Percentiles rank a stretch among this genome's conserved stretches.
phyloP scores from a whole-genome alignment of 2,329 filamentous ascomycete species.

The Polychaeton citri region DNA sequence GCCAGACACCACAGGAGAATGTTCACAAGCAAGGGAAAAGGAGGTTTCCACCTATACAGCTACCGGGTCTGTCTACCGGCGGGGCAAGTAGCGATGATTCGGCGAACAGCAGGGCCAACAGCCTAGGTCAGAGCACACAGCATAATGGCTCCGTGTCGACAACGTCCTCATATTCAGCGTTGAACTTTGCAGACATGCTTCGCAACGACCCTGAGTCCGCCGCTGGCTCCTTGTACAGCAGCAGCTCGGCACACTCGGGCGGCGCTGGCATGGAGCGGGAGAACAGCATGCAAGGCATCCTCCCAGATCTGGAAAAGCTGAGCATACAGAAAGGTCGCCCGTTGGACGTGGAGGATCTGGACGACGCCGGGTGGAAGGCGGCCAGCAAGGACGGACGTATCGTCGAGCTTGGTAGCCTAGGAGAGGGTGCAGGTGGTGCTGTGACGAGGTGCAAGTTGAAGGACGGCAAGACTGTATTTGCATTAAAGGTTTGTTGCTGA shows the following conservation, averaged over 20 bases:
- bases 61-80: slow-evolving; percentile 45
- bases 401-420: slow-evolving; percentile 73
- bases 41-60: slow-evolving; percentile 42
- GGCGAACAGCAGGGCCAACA: slow-evolving; percentile 69
- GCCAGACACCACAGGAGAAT: slow-evolving; percentile 58
- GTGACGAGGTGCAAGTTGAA: slow-evolving; percentile 84
- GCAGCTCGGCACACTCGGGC: slow-evolving; percentile 31
- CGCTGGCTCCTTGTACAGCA: slow-evolving; percentile 60
- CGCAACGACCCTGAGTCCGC: slow-evolving; percentile 71
- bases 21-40: slow-evolving; percentile 32
- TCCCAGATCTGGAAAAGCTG: slow-evolving; percentile 67
- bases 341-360: slow-evolving; percentile 83
- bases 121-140: slow-evolving; percentile 62
- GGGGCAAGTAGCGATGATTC: slow-evolving; percentile 61
- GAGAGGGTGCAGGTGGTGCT: slow-evolving; percentile 89
- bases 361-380: slow-evolving; percentile 90
- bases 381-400: slow-evolving; percentile 83
- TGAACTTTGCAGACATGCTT: slow-evolving; percentile 67
- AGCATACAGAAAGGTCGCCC: slow-evolving; percentile 70
- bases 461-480: slow-evolving; percentile 87
- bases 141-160: slow-evolving; percentile 74
- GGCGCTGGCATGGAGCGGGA: slow-evolving; percentile 65
- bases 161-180: slow-evolving; percentile 70
- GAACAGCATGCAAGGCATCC: slow-evolving; percentile 61
- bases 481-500: slow-evolving; percentile 60